These are phyloP conservation scores for Telfairia occidentalis DNA, from an alignment of 331 rosid species.

Conservation along the genomic window DNA sequence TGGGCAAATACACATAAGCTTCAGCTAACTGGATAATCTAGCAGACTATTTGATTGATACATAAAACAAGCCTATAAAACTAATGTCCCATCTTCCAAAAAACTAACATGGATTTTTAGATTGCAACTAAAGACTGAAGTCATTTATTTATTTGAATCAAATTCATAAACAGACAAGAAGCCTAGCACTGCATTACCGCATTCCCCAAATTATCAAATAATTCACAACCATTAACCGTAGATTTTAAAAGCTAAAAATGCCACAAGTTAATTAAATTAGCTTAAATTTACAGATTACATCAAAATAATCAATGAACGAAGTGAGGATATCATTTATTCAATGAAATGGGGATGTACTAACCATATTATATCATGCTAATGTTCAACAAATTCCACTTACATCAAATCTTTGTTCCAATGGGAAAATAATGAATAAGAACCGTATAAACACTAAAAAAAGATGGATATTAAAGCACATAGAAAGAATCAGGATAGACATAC, in stretches of 20 bases:
- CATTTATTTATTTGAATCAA: neutral
- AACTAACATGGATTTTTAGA: neutral
- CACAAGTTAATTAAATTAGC: neutral
- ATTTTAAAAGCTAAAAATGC: neutral
- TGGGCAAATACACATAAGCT: neutral
- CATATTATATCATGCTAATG: neutral
- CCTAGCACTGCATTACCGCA: neutral
- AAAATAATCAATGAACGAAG: neutral
- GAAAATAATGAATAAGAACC: neutral
- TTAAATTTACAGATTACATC: neutral
- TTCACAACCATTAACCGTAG: neutral
- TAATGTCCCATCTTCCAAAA: neutral
- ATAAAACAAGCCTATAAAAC: neutral
- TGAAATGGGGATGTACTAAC: neutral
- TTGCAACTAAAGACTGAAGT: neutral
- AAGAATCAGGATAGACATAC: conserved; percentile 26
- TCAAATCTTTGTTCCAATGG: neutral
- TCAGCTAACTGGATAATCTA: neutral
- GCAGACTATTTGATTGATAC: neutral
- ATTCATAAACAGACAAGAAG: neutral
- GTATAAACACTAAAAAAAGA: neutral
- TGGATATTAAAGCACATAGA: neutral
- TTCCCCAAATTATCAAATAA: neutral
- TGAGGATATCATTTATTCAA: neutral
- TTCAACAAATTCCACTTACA: neutral